Base-by-base conservation (phyloP, 2,329 filamentous ascomycete genomes). In the Fusarium brevicatenulatum region DNA sequence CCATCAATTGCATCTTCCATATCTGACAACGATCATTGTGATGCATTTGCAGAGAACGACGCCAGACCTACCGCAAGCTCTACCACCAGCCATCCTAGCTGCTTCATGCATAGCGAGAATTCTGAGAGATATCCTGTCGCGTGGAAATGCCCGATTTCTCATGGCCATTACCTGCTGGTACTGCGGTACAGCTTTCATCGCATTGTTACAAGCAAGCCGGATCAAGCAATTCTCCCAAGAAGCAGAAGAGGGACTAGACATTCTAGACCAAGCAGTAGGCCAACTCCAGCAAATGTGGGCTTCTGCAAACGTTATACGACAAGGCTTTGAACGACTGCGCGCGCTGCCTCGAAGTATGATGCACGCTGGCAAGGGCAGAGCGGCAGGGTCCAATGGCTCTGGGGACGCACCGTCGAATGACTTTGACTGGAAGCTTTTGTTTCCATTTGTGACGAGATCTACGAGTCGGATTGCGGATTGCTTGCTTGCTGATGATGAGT, bases 101-200 rank as follows among this genome's bases (percentile, higher is more conserved):
- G 73, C 73, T 2, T 76, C 73, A 1, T 76, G 73, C 4, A 76
- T 76, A 9, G 71, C 73, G 0, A 57, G 73, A 28, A 54, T 76
- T 8, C 62, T 85, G 12, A 70, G 80, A 37, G 83, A 85, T 40
- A 79, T 82, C 6, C 65, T 85, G 1, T 78, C 79, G 2, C 78
- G 83, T 0, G 83, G 83, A 0, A 78, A 82, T 36, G 79, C 80
- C 1, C 73, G 82, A 2, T 85, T 84, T 47, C 78, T 85, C 2
- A 83, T 83, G 79, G 82, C 81, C 3, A 84, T 85, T 13, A 81
- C 81, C 1, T 83, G 82, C 42, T 85, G 83, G 83, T 83, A 85
- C 52, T 77, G 78, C n/a, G 81, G 81, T 0, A 83, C 82, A 2
- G 83, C 83, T 1, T 82, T 85, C 30, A 80, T 85, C 19, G 81